A percentile compares a stretch with the other conserved stretches of the same genome.
phyloP scores from a whole-genome alignment of 345 rosid species.

The Hypericum androsaemum region DNA sequence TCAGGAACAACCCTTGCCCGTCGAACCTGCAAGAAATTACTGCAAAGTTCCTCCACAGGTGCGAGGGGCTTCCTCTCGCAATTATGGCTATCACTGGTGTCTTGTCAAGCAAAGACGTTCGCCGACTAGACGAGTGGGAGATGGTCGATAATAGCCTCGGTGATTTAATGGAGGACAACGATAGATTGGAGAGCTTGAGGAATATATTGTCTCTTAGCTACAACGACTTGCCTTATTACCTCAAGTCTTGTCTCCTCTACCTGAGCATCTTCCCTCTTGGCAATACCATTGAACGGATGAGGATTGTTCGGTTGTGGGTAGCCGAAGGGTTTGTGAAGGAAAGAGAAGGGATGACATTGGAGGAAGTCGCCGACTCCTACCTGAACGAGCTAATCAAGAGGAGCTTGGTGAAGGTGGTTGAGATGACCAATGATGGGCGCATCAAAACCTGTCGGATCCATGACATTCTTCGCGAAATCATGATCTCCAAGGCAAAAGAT shows the following conservation, averaged over 20 bases:
- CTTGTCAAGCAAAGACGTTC: background rate
- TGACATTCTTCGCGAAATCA: conserved; percentile 25
- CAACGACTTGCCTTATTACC: background rate
- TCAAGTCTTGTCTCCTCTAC: background rate
- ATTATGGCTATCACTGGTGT: background rate
- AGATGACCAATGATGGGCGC: conserved; percentile 21
- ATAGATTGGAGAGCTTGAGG: background rate
- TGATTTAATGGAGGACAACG: background rate
- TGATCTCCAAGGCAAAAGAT: conserved; percentile 28
- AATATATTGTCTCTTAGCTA: background rate
- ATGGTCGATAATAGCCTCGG: background rate
- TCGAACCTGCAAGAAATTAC: background rate
- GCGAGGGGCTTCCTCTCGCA: background rate
- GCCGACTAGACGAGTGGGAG: background rate
- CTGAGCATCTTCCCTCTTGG: background rate
- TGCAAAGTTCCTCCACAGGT: background rate
- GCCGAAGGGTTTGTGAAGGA: conserved; percentile 13
- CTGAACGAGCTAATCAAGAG: conserved; percentile 29
- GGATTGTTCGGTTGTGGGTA: conserved; percentile 3
- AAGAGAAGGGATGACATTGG: conserved; percentile 29
- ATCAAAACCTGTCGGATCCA: conserved; percentile 30
- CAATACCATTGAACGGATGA: background rate
- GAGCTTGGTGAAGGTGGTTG: conserved; percentile 29
- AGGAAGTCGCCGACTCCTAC: conserved; percentile 39
- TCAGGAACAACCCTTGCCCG: background rate